Base-by-base conservation (phyloP, 2,329 filamentous ascomycete genomes). In the Hypoxylon sp. region DNA sequence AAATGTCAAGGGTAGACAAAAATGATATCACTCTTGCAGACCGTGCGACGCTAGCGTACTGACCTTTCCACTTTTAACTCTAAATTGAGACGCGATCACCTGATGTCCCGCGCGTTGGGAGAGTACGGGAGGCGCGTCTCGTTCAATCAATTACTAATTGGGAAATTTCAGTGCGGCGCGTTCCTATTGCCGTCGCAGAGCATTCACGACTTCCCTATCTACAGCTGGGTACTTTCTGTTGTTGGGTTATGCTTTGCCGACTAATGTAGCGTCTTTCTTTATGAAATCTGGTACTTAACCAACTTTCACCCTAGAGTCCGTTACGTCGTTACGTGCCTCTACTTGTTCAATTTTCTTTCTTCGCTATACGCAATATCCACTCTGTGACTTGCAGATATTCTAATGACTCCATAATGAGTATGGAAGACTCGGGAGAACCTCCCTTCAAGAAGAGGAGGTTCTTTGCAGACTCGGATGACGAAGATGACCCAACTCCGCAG, bases 361-460 rank as follows among this genome's bases (percentile, higher is more conserved):
- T 44, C 29, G 13, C 24, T 51, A 39, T 32, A 4, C 13, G 35
- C 29, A 54, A 31, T 32, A 10, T 15, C 15, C n/a, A 27, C 37
- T 39, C 15, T 17, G 21, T 29, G 3, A 52, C 24, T 59, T 47
- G 44, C 15, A 21, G 42, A 19, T 31, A n/a, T 29, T 53, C 29
- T n/a, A 50, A 64, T 68, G 50, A 60, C 15, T 13, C 46, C 58
- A 65, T 44, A 39, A 85, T 85, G 84, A 81, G 80, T 53, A 74
- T 78, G 59, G 72, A 74, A 65, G 75, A 78, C 50, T 79, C 80
- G 1, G 75, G 72, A 35, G 76, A 78, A 35, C 79, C 77, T 31
- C 79, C 79, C 3, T 67, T 71, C 29, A 81, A 81, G 69, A 80
- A 76, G 68, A 75, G 77, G 39, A 73, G 79, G 39, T 80, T 86